Base-by-base conservation (phyloP, 805 yeast genomes). In the Candida namnaoensis region DNA sequence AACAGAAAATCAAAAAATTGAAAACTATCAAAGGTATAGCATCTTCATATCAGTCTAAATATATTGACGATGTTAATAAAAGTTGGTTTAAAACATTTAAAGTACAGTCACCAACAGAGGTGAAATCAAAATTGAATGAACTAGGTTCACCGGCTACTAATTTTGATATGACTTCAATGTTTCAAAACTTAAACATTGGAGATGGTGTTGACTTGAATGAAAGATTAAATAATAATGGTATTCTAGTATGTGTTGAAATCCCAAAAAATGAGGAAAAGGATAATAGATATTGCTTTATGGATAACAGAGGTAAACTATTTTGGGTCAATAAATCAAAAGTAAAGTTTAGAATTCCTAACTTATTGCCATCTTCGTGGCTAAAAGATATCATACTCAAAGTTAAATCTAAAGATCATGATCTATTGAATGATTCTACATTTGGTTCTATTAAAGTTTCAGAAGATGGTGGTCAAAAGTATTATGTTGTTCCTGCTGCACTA, bases 171-270 rank as follows among this genome's bases (percentile, higher is more conserved):
- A 9, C 30, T 9, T 9, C 11, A 9, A 27, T 27, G 11, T 27
- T 27, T 27, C 11, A 27, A 9, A 27, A 27, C 11, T 9, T 78
- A 13, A 47, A 63, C 7, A 62, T 78, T 4, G 90, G 91, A 37
- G 90, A 83, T 56, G 61, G 81, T 38, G 88, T 81, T 5, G 72
- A 78, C 14, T 53, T 81, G 14, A 61, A 65, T 12, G 58, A 63
- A 1, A 65, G 58, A 7, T 52, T 67, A 38, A 62, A 70, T 39
- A 67, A 66, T 34, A 61, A 71, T 5, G 71, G 69, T 39, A 60
- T 81, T 15, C 72, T 74, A 26, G 72, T 81, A 39, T 69, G 83
- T 32, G 78, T 71, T 1, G 72, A 68, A 25, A 57, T 74, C 25
- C 90, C 90, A 0, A 48, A 53, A 5, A 54, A 62, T 5, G 54